Conservation (phyloP, 148 eudicot genomes). For the Arbutus unedo region DNA sequence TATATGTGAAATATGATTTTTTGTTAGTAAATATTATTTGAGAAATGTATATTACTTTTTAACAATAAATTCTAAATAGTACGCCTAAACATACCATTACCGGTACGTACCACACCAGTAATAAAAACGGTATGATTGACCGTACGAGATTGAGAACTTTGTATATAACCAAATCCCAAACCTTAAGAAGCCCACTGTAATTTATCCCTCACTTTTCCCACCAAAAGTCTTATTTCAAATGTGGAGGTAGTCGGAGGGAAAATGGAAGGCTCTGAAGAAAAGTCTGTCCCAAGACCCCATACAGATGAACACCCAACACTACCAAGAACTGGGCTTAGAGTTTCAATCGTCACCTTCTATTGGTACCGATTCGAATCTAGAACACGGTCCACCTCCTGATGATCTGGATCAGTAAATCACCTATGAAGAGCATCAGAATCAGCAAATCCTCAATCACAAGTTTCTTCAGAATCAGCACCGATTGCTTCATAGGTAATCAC, state of each 20-base stretch:
- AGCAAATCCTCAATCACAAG: neutral
- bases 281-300: neutral
- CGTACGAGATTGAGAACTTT: too few relatives aligned
- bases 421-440: conserved; percentile 3
- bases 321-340: conserved; percentile 21
- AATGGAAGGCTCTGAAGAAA: conserved; percentile 13
- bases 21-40: too few relatives aligned
- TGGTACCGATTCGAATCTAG: neutral
- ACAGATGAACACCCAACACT: neutral
- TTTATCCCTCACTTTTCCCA: neutral
- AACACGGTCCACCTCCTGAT: neutral
- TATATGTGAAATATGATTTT: too few relatives aligned
- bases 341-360: conserved; percentile 5
- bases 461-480: too few relatives aligned
- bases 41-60: too few relatives aligned
- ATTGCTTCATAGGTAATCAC: neutral
- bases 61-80: too few relatives aligned
- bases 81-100: too few relatives aligned
- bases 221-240: conserved; percentile 9
- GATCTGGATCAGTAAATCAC: conserved; percentile 12
- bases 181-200: neutral
- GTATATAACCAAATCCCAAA: too few relatives aligned
- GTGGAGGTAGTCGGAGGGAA: conserved; percentile 5
- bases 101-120: too few relatives aligned
- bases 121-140: too few relatives aligned